Percentiles rank a stretch among this genome's conserved stretches.
Conservation (phyloP, 1,284 basidiomycete genomes). For the Moesziomyces globuligerus region DNA sequence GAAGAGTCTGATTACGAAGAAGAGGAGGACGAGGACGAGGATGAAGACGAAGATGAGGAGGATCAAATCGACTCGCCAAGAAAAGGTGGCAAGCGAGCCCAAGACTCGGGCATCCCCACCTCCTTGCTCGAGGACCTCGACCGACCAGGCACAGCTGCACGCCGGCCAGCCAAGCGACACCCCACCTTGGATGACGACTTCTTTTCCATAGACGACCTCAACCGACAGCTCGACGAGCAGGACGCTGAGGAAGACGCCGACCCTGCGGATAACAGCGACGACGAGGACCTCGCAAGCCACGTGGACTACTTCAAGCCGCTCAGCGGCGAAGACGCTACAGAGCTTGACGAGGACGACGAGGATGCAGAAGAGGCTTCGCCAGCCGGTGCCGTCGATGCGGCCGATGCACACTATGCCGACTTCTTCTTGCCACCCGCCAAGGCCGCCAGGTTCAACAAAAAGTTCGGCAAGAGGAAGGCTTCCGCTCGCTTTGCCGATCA, state of each 20-base stretch:
- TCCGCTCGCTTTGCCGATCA: conserved; percentile 34
- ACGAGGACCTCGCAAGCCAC: conserved; percentile 71
- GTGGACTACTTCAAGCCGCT: conserved; percentile 65
- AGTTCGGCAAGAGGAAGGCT: conserved; percentile 41
- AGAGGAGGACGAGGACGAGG: conserved; percentile 37
- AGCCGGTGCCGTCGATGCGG: conserved; percentile 15
- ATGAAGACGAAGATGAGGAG: conserved; percentile 29
- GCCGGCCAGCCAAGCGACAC: conserved; percentile 64
- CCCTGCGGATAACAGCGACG: conserved; percentile 70
- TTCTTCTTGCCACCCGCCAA: conserved; percentile 72
- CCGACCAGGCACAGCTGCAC: conserved; percentile 30
- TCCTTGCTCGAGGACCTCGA: conserved; percentile 61
- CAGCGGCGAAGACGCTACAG: conserved; percentile 32
- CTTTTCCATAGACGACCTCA: conserved; percentile 89
- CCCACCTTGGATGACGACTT: conserved; percentile 89
- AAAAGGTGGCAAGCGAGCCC: conserved; percentile 54
- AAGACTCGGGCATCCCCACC: conserved; percentile 70
- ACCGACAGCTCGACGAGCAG: conserved; percentile 82
- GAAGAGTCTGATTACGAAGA: conserved; percentile 31
- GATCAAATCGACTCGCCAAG: conserved; percentile 55
- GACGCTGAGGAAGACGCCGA: conserved; percentile 75
- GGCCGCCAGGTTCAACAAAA: conserved; percentile 46
- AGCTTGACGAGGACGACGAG: conserved; percentile 45
- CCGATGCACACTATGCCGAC: conserved; percentile 69
- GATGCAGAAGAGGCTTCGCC: conserved; percentile 36